Evolutionary conservation across 2,329 filamentous ascomycete species (phyloP).

Genomic region (Cryphonectria parasitica): DNA sequence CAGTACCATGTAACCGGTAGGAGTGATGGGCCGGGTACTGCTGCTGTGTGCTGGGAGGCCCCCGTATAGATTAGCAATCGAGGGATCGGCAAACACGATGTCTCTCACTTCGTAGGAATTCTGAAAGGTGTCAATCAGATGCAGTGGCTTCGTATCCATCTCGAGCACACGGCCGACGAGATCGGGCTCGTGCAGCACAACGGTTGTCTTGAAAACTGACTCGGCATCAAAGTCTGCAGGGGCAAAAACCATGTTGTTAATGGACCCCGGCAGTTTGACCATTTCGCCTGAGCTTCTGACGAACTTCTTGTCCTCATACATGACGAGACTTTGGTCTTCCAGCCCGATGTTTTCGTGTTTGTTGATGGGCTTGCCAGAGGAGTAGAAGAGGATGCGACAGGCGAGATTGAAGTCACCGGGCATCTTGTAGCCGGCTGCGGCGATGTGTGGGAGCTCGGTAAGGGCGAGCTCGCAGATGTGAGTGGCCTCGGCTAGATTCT

Average conservation of each 20-base stretch:
- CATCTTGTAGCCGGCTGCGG: slow-evolving; percentile 54
- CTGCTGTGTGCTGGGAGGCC: slow-evolving; percentile 41
- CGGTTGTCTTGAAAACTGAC: slow-evolving; percentile 47
- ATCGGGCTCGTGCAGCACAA: slow-evolving; percentile 44
- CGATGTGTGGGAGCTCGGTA: slow-evolving; percentile 66
- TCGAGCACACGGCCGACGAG: slow-evolving; percentile 38
- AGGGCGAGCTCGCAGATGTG: slow-evolving; percentile 68
- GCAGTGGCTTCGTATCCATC: slow-evolving; percentile 33
- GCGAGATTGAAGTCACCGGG: slow-evolving; percentile 84
- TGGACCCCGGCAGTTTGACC: slow-evolving; percentile 29
- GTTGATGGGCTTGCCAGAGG: slow-evolving; percentile 24
- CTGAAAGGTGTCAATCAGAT: slow-evolving; percentile 45
- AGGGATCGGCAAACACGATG: slow-evolving; percentile 53
- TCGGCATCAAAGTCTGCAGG: slow-evolving; percentile 49
- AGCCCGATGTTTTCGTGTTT: neutral
- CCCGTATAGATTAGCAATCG: slow-evolving; percentile 49
- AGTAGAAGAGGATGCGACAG: slow-evolving; percentile 68
- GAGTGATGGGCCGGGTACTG: slow-evolving; percentile 40
- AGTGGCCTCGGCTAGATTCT: slow-evolving; percentile 69
- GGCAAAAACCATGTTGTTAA: slow-evolving; percentile 34
- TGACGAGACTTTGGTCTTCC: neutral
- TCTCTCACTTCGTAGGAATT: slow-evolving; percentile 63
- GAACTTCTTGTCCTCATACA: slow-evolving; percentile 32
- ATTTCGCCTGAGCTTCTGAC: slow-evolving; percentile 31
- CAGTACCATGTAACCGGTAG: slow-evolving; percentile 51